Evolutionary conservation across 129 eudicot genomes (phyloP).

Genomic region (Pseudognaphalium luteoalbum): DNA sequence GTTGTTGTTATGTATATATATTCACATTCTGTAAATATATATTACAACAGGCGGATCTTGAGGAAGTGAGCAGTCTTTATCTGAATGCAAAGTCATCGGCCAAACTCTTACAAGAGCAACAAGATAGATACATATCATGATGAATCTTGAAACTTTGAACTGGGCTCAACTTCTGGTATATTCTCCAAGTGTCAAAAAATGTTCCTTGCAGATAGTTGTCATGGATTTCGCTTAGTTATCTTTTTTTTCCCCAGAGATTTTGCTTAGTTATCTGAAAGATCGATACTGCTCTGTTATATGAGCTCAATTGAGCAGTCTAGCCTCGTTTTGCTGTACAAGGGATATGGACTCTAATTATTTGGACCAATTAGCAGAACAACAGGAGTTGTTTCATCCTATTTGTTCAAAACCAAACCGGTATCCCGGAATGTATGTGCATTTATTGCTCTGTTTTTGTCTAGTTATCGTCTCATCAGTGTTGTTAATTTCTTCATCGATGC

Average conservation of each 20-base stretch:
- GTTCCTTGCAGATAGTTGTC: neutral
- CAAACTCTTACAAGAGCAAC: conserved; percentile 92
- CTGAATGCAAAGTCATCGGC: conserved; percentile 96
- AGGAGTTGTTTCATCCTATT: neutral
- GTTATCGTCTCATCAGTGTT: neutral
- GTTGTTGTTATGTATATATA: neutral
- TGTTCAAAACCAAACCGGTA: neutral
- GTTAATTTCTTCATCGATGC: neutral
- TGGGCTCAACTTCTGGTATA: neutral
- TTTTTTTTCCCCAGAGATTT: too few species aligned
- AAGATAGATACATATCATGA: conserved; percentile 85
- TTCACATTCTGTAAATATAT: neutral
- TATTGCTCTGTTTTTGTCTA: neutral
- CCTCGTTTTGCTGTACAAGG: conserved; percentile 16
- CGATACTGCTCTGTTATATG: neutral
- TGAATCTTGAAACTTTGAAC: neutral
- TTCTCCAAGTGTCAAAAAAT: neutral
- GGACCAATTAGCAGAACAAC: conserved; percentile 8
- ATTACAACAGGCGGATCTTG: conserved; percentile 69
- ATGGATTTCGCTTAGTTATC: neutral
- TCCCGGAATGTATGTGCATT: neutral
- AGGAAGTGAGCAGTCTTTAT: conserved; percentile 72
- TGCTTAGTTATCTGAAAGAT: neutral
- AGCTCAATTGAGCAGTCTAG: neutral
- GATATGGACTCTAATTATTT: neutral